phyloP scores from a whole-genome alignment of 176 grass and related monocot species.

The Paspalum vaginatum region DNA sequence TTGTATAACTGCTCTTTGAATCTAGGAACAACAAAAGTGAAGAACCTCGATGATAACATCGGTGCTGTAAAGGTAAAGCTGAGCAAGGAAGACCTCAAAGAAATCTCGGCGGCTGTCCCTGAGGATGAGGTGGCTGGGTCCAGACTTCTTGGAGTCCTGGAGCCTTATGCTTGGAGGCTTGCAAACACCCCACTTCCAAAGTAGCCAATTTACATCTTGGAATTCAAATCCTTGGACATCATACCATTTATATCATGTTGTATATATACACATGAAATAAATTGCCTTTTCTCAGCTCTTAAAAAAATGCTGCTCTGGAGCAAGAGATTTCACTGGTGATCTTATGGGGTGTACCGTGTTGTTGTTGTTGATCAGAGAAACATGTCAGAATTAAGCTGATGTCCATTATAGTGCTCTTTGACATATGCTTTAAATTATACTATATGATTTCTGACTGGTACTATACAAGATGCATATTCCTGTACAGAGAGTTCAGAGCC shows the following conservation, averaged over 20 bases:
- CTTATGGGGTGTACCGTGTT: neutral
- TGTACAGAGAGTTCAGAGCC: neutral
- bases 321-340: neutral
- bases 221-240: conserved; percentile 6
- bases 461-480: neutral
- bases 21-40: conserved; percentile 74
- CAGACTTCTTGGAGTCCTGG: conserved; percentile 54
- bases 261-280: conserved; percentile 9
- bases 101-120: conserved; percentile 54
- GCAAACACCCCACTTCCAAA: conserved; percentile 64
- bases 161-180: conserved; percentile 64
- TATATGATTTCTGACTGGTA: neutral
- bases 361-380: neutral
- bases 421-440: neutral
- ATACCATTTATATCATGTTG: neutral
- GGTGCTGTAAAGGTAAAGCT: conserved; percentile 65
- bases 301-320: conserved; percentile 27
- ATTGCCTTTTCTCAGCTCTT: neutral
- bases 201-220: conserved; percentile 21
- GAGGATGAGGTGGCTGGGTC: conserved; percentile 58
- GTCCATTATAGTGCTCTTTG: neutral
- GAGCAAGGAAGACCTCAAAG: conserved; percentile 58
- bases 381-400: neutral
- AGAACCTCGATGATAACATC: conserved; percentile 74
- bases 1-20: conserved; percentile 42